These are phyloP conservation scores for Diaporthe sp. DNA, from an alignment of 2,329 filamentous ascomycete genomes.

Conservation along the genomic window DNA sequence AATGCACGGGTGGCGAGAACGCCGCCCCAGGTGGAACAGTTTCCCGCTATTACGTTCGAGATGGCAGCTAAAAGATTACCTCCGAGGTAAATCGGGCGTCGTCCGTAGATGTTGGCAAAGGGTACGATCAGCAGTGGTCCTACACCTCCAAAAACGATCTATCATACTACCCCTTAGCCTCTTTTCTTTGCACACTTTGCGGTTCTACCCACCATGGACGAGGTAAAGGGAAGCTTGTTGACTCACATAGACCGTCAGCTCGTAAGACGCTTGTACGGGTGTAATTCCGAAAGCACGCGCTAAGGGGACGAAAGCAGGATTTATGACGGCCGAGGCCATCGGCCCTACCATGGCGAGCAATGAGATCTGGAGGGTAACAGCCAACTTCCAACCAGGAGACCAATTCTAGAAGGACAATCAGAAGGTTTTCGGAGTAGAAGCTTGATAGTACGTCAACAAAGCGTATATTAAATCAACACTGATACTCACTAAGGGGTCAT, in stretches of 20 bases:
- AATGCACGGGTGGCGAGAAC: constrained; percentile 38
- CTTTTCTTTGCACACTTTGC: not conserved
- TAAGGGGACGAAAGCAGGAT: constrained; percentile 46
- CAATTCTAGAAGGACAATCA: constrained; percentile 37
- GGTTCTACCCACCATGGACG: too few relatives aligned
- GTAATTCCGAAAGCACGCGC: constrained; percentile 44
- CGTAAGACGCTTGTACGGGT: constrained; percentile 44
- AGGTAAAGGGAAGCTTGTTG: not conserved
- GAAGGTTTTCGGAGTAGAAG: not conserved
- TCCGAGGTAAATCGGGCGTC: constrained; percentile 45
- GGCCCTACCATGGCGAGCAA: constrained; percentile 45
- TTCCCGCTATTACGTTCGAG: constrained; percentile 41
- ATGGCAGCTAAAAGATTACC: constrained; percentile 44
- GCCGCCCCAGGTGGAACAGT: constrained; percentile 38
- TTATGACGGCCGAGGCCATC: constrained; percentile 43
- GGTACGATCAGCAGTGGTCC: constrained; percentile 43
- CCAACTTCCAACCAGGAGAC: constrained; percentile 38
- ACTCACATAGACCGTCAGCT: constrained; percentile 41
- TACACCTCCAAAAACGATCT: constrained; percentile 46
- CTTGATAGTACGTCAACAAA: not conserved
- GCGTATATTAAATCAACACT: not conserved
- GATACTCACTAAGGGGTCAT: constrained; percentile 39
- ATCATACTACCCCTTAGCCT: not conserved
- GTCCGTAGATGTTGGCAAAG: constrained; percentile 47
- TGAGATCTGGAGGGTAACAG: constrained; percentile 43